Percentiles rank a stretch among this genome's conserved stretches.
These are phyloP conservation scores for Malus sieversii DNA, from an alignment of 306 rosid species.

Conservation along the genomic window DNA sequence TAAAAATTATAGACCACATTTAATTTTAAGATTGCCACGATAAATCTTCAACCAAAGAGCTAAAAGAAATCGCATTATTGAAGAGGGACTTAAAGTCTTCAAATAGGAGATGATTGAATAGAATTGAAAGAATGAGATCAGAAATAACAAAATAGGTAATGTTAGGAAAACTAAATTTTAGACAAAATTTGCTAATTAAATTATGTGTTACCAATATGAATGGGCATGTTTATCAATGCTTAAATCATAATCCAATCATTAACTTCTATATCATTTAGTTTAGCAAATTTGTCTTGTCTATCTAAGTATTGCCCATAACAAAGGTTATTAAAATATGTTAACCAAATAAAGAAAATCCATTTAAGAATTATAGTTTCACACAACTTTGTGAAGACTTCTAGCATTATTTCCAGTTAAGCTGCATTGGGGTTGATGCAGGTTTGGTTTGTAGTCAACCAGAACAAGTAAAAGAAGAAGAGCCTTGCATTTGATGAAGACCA, in stretches of 20 bases:
- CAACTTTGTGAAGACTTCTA: neutral
- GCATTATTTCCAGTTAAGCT: neutral
- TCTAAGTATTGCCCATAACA: too few species aligned
- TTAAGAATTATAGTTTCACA: neutral
- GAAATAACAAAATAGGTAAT: neutral
- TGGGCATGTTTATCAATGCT: accelerated
- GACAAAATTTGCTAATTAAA: too few species aligned
- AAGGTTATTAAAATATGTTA: constrained; percentile 2
- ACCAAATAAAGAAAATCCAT: neutral
- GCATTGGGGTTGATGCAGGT: constrained; percentile 48
- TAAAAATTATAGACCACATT: too few species aligned
- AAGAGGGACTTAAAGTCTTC: neutral
- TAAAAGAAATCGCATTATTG: too few species aligned
- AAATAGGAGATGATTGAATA: constrained; percentile 18
- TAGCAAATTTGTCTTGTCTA: too few species aligned
- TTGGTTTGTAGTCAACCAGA: constrained; percentile 37
- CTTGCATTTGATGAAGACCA: constrained; percentile 20
- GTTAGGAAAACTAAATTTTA: too few species aligned
- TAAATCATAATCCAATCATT: too few species aligned
- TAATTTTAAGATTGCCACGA: too few species aligned
- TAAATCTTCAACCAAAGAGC: too few species aligned
- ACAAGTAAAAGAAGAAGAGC: neutral
- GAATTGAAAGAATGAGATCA: constrained; percentile 30
- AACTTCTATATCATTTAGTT: too few species aligned
- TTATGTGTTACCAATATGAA: too few species aligned